phyloP scores from a whole-genome alignment of 352 stramenopile species.

The Phytophthora crassamura region DNA sequence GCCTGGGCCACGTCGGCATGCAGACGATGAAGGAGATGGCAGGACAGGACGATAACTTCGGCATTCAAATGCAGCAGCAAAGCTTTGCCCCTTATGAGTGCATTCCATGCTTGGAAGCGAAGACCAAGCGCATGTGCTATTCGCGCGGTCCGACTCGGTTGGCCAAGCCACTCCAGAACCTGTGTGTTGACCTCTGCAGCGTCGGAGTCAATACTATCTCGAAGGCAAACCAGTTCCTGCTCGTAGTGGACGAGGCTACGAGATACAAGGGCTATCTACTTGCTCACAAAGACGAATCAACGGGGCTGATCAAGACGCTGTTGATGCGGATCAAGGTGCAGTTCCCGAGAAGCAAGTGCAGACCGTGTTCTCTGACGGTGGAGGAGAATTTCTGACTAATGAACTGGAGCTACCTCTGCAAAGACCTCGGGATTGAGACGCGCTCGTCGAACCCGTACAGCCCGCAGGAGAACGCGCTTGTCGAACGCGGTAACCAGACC shows the following conservation, averaged over 20 bases:
- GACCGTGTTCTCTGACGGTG: not conserved
- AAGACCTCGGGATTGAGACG: not conserved
- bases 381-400: not conserved
- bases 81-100: constrained; percentile 7
- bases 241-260: constrained; percentile 1
- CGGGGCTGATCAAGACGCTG: not conserved
- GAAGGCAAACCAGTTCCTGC: constrained; percentile 5
- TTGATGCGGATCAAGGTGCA: not conserved
- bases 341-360: not conserved
- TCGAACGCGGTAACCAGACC: constrained; percentile 1
- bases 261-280: constrained; percentile 3
- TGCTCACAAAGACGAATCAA: not conserved
- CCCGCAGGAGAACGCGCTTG: not conserved
- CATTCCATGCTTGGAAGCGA: constrained; percentile 1
- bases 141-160: not conserved
- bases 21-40: not conserved
- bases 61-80: constrained; percentile 5
- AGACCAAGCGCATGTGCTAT: constrained; percentile 13
- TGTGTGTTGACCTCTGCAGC: constrained; percentile 7
- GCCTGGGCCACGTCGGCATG: constrained; percentile 5
- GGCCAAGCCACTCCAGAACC: not conserved
- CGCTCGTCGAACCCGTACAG: constrained; percentile 1
- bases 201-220: not conserved
- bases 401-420: not conserved
- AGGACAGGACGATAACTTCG: constrained; percentile 10